Evolutionary conservation across 805 yeast species (phyloP).

Genomic region (Myxozyma monticola): DNA sequence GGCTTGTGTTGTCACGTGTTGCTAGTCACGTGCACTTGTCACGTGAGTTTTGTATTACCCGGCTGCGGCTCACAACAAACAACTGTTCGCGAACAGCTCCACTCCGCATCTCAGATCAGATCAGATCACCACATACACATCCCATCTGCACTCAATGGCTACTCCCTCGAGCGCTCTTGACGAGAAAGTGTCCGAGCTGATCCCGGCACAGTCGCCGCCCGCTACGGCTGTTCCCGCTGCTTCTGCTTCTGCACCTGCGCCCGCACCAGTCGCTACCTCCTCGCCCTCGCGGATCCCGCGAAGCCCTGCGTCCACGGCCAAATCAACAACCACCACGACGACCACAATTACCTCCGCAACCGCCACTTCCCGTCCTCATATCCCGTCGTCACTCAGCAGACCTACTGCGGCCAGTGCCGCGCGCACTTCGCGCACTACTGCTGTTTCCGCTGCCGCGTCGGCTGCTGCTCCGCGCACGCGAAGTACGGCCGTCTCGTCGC

Average conservation of each 20-base stretch:
- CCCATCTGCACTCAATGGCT: not conserved
- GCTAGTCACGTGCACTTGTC: not conserved
- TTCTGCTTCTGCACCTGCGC: too few species aligned
- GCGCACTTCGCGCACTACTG: not conserved
- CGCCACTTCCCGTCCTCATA: not conserved
- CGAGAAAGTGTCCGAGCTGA: too few species aligned
- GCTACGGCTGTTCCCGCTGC: too few species aligned
- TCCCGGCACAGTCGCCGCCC: too few species aligned
- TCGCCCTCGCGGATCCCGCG: too few species aligned
- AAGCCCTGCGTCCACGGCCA: not conserved
- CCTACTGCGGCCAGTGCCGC: not conserved
- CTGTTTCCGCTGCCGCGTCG: not conserved
- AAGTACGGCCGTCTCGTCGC: not conserved
- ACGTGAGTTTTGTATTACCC: not conserved
- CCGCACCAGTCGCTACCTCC: too few species aligned
- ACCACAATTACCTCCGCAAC: not conserved
- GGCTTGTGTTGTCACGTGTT: slow-evolving; percentile 3
- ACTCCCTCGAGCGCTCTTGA: not conserved
- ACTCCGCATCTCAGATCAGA: not conserved
- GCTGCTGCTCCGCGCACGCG: not conserved
- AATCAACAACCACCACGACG: not conserved
- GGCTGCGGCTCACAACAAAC: not conserved
- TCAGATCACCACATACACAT: not conserved
- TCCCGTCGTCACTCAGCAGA: not conserved
- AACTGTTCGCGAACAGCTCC: not conserved